These are phyloP conservation scores for Rhododendron williamsianum DNA, from an alignment of 148 eudicot species.

Conservation along the genomic window DNA sequence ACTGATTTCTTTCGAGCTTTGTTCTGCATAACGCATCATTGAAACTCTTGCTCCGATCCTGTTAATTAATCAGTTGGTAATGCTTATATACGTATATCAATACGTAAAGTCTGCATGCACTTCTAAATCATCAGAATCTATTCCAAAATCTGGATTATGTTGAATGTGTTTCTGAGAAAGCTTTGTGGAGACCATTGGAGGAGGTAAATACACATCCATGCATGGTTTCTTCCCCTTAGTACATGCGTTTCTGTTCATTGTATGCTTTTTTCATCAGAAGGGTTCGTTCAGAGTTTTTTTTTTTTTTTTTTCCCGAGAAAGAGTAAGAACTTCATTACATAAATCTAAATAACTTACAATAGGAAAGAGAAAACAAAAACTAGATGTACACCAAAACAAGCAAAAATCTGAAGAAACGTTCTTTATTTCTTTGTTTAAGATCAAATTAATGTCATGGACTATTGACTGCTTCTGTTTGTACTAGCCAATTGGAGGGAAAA, in stretches of 20 bases:
- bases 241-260: constrained; percentile 13
- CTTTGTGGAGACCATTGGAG: constrained; percentile 33
- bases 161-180: constrained; percentile 19
- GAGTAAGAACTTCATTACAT: neutral
- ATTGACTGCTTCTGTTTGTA: constrained; percentile 31
- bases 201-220: constrained; percentile 36
- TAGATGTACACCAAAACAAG: neutral
- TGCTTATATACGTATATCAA: neutral
- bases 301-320: no score
- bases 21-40: neutral
- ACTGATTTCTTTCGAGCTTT: neutral
- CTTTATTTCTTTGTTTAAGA: neutral
- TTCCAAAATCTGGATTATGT: neutral
- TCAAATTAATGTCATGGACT: constrained; percentile 11
- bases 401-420: constrained; percentile 4
- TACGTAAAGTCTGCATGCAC: neutral
- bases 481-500: constrained; percentile 38
- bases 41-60: neutral
- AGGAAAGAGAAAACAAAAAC: neutral
- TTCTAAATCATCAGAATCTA: neutral
- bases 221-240: constrained; percentile 22
- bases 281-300: neutral
- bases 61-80: neutral
- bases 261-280: neutral
- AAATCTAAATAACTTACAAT: neutral